Evolutionary conservation across 257 asterid species (phyloP), one percentile per base, ranked within the genome.

Genomic region (Hygrophila difformis): DNA sequence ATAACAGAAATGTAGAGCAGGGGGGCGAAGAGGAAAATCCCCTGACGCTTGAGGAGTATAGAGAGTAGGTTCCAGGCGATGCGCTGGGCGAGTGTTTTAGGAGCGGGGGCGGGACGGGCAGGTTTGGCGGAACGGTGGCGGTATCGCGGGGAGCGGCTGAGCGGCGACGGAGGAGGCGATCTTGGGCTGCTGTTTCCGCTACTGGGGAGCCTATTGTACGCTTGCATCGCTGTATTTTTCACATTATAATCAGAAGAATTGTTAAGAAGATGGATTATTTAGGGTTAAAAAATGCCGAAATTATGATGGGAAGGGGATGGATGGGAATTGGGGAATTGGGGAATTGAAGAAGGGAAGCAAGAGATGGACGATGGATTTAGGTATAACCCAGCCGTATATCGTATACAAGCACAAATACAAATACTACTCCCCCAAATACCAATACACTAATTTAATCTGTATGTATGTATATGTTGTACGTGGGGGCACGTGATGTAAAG

Each of bases 181-280:
- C 86, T 73, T 14, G 94, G 93, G 79, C 92, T 77, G 75, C 49
- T 78, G 65, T 79, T 81, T 77, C 96, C 97, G 81, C 96, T 88
- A 77, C 70, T 69, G 69, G 94, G 93, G 40, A 82, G 89, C 85
- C 98, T 84, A 64, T 71, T 81, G 66, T 82, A 73, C 49, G 94
- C 93, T 61, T 73, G 93, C 98, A 89, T 89, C 78, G 76, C 87
- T 33, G 57, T 63, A 40, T 38, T 51, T 68, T 73, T 78, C 79
- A 82, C 74, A 64, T 66, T 68, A 58, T 57, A 70, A 58, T 33
- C 37, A 0, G 12, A 33, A 10, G n/a, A n/a, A n/a, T n/a, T n/a
- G n/a, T n/a, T n/a, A n/a, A n/a, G n/a, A n/a, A n/a, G n/a, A n/a
- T n/a, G n/a, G n/a, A n/a, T n/a, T 33, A 33, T 9, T 26, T 26